phyloP scores from a whole-genome alignment of 164 flowering plant genomes.

The Aristolochia fimbriata region DNA sequence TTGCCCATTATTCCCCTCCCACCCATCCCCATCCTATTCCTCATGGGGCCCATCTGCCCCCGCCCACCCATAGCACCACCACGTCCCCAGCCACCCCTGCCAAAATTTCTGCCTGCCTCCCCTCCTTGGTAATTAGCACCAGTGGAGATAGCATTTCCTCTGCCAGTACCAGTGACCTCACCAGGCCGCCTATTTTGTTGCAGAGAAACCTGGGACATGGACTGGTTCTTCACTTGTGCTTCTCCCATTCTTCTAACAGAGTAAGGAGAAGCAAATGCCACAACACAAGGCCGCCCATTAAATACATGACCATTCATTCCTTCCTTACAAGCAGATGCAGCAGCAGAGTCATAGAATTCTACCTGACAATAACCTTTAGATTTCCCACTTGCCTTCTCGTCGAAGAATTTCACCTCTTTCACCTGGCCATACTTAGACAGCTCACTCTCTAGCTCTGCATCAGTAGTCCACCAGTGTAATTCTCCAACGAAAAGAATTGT shows the following conservation, averaged over 20 bases:
- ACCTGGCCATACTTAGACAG: constrained; percentile 65
- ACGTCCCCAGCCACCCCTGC: constrained; percentile 75
- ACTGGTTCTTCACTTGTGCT: constrained; percentile 65
- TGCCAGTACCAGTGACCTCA: constrained; percentile 31
- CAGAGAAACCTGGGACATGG: constrained; percentile 22
- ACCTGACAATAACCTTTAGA: constrained; percentile 87
- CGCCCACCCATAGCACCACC: constrained; percentile 61
- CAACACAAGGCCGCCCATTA: constrained; percentile 82
- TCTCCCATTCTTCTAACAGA: constrained; percentile 78
- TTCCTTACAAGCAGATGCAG: constrained; percentile 73
- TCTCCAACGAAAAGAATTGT: constrained; percentile 78
- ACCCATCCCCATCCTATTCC: constrained; percentile 56
- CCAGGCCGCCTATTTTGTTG: constrained; percentile 32
- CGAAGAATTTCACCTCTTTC: constrained; percentile 77
- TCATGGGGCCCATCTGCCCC: constrained; percentile 64
- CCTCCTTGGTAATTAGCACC: constrained; percentile 66
- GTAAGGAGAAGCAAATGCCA: constrained; percentile 66
- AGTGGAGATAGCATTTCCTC: constrained; percentile 32
- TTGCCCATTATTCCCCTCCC: constrained; percentile 64
- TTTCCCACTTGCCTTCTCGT: constrained; percentile 86
- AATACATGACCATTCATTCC: constrained; percentile 84
- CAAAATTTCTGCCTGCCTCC: constrained; percentile 41
- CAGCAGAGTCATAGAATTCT: constrained; percentile 67
- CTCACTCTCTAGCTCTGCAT: constrained; percentile 67
- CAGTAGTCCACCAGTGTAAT: constrained; percentile 96